These are phyloP conservation scores for Penicillium sp. DNA, from an alignment of 2,329 filamentous ascomycete species.

Conservation along the genomic window DNA sequence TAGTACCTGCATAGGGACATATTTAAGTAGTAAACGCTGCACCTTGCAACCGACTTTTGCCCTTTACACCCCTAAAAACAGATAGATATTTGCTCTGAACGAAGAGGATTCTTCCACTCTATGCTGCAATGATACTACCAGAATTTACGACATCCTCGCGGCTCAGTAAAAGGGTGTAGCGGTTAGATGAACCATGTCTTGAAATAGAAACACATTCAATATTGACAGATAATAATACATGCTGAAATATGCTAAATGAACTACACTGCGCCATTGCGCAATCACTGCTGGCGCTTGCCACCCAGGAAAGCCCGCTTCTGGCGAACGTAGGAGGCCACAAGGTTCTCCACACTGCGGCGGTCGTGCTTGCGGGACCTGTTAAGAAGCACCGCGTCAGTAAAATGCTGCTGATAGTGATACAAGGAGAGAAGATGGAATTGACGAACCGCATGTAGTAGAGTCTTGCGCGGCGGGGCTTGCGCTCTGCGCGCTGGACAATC, in stretches of 20 bases:
- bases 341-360: constrained; percentile 78
- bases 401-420: not conserved
- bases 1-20: not conserved
- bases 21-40: not conserved
- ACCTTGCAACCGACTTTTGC: not conserved
- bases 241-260: constrained; percentile 21
- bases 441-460: constrained; percentile 81
- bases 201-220: constrained; percentile 11
- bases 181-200: not conserved
- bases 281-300: constrained; percentile 22
- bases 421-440: not conserved
- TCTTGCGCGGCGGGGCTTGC: constrained; percentile 81
- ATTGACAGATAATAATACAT: constrained; percentile 34
- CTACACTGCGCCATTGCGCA: constrained; percentile 2
- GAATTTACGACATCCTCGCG: no score
- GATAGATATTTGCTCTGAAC: no score
- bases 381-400: constrained; percentile 8
- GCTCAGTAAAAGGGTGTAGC: not conserved
- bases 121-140: no score
- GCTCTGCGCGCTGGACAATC: constrained; percentile 81
- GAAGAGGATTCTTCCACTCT: no score
- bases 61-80: no score
- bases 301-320: constrained; percentile 50
- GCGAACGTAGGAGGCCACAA: constrained; percentile 68
- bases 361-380: constrained; percentile 74